Conservation (phyloP, 108 stramenopile genomes). For the Poteriospumella lacustris region DNA sequence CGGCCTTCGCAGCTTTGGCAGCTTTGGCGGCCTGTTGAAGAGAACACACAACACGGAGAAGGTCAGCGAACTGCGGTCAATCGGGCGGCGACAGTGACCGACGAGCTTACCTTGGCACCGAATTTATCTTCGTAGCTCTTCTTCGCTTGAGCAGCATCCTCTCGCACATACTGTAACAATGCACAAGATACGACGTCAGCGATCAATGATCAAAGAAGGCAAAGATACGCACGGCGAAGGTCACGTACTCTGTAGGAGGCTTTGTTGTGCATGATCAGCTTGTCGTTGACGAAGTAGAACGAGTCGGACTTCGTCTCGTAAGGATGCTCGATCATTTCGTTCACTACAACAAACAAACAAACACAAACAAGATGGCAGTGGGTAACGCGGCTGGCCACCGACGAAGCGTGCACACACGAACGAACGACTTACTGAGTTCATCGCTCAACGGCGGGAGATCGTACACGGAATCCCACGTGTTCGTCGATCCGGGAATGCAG, state of each 20-base stretch:
- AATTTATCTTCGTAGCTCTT: slow-evolving; percentile 49
- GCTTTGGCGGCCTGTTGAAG: slow-evolving; percentile 8
- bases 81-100: not conserved
- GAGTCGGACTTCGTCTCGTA: slow-evolving; percentile 63
- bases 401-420: not conserved
- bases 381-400: not conserved
- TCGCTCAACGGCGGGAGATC: slow-evolving; percentile 62
- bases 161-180: slow-evolving; percentile 48
- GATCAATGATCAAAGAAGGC: not conserved
- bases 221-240: not conserved
- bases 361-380: not conserved
- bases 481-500: slow-evolving; percentile 66
- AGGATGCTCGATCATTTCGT: slow-evolving; percentile 65
- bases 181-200: not conserved
- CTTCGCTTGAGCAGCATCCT: slow-evolving; percentile 52
- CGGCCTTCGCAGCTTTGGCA: slow-evolving; percentile 19
- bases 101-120: slow-evolving; percentile 17
- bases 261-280: slow-evolving; percentile 72
- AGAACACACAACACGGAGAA: not conserved
- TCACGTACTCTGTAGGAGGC: slow-evolving; percentile 49
- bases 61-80: not conserved
- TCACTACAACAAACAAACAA: slow-evolving; percentile 30
- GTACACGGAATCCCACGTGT: slow-evolving; percentile 70
- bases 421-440: slow-evolving; percentile 51
- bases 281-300: slow-evolving; percentile 68